Percentiles rank a stretch among this genome's conserved stretches.
Evolutionary conservation across 1,284 basidiomycete species (phyloP).

Genomic region (Flammula alnicola): DNA sequence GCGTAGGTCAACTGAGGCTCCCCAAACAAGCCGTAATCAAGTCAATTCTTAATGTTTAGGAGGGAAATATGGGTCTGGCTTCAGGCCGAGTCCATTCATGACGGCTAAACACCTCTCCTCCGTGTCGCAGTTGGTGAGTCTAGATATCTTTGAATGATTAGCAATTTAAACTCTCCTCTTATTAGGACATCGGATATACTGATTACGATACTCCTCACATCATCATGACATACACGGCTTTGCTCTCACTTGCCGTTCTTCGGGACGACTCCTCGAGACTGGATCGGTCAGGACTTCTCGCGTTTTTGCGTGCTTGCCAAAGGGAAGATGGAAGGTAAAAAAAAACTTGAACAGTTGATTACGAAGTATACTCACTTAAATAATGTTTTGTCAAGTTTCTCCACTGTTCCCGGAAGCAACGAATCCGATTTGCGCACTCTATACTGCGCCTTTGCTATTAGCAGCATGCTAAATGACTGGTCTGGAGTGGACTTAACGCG

Average conservation of each 20-base stretch:
- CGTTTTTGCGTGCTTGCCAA: slow-evolving; percentile 76
- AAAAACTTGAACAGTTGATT: slow-evolving; percentile 17
- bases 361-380: slow-evolving; percentile 7
- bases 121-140: slow-evolving; percentile 14
- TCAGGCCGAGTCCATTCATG: slow-evolving; percentile 78
- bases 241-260: slow-evolving; percentile 81
- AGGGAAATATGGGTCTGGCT: slow-evolving; percentile 68
- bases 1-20: slow-evolving; percentile 41
- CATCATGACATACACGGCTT: slow-evolving; percentile 92
- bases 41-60: slow-evolving; percentile 36
- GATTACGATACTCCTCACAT: slow-evolving; percentile 76
- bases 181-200: slow-evolving; percentile 39
- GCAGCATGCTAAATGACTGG: slow-evolving; percentile 80
- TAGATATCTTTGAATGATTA: background rate
- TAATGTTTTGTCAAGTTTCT: slow-evolving; percentile 61
- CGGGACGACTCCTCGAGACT: slow-evolving; percentile 78
- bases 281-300: slow-evolving; percentile 64
- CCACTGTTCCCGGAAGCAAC: slow-evolving; percentile 65
- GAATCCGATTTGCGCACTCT: slow-evolving; percentile 83
- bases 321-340: slow-evolving; percentile 80
- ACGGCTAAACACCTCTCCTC: slow-evolving; percentile 20
- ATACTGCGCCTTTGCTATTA: slow-evolving; percentile 89
- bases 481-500: slow-evolving; percentile 66
- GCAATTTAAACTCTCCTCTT: background rate
- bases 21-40: background rate